phyloP scores from a whole-genome alignment of 2,329 filamentous ascomycete species.

The Ascochyta viciae-villosae region DNA sequence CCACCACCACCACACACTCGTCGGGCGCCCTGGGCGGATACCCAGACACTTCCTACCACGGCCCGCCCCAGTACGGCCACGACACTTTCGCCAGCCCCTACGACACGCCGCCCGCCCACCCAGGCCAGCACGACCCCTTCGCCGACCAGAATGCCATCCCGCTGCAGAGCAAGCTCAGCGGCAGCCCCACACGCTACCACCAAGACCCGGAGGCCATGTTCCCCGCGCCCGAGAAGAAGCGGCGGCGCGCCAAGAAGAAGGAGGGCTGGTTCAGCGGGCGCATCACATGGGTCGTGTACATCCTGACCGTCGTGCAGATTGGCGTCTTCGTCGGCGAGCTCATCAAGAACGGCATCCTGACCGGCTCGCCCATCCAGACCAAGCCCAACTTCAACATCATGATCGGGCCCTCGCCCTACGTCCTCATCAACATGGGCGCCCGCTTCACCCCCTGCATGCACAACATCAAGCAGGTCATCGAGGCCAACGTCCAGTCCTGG shows the following conservation, averaged over 20 bases:
- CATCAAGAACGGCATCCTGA: constrained; percentile 78
- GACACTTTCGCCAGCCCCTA: constrained; percentile 33
- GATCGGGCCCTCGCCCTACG: constrained; percentile 90
- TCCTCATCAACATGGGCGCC: constrained; percentile 96
- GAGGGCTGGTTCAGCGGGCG: constrained; percentile 64
- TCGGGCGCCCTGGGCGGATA: constrained; percentile 62
- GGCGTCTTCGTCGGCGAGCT: constrained; percentile 90
- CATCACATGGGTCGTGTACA: constrained; percentile 82
- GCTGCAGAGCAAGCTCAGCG: constrained; percentile 50
- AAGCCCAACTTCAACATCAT: constrained; percentile 92
- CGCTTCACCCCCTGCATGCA: constrained; percentile 96
- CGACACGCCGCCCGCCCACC: constrained; percentile 56
- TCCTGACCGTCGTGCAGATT: constrained; percentile 77
- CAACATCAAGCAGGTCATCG: constrained; percentile 71
- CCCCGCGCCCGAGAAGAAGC: constrained; percentile 26
- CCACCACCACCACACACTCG: constrained; percentile 29
- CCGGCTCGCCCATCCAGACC: constrained; percentile 78
- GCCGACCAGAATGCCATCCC: constrained; percentile 58
- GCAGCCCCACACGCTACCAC: constrained; percentile 47
- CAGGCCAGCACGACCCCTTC: constrained; percentile 59
- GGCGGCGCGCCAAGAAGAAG: constrained; percentile 46
- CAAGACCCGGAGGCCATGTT: constrained; percentile 51
- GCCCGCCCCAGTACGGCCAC: constrained; percentile 44
- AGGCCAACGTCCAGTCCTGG: constrained; percentile 63
- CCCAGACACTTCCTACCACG: constrained; percentile 65